Percentiles rank a stretch among this genome's conserved stretches.
These are phyloP conservation scores for Coemansia asiatica DNA, from an alignment of 192 early-diverging fungal species.

Conservation along the genomic window DNA sequence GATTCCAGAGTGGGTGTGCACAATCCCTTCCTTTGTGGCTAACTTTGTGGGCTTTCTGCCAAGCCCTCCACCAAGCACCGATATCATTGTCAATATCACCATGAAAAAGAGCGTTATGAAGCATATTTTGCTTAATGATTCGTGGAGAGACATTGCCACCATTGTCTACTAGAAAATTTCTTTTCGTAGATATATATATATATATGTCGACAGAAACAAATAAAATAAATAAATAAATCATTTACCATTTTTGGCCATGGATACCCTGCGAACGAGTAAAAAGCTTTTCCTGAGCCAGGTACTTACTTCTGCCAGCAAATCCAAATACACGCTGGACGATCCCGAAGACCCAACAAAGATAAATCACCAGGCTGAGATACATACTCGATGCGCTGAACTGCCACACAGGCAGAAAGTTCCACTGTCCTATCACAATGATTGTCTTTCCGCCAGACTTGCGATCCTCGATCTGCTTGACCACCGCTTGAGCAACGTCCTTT, in stretches of 20 bases:
- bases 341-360: slow-evolving; percentile 9
- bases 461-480: slow-evolving; percentile 23
- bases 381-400: slow-evolving; percentile 2
- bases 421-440: slow-evolving; percentile 27
- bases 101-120: slow-evolving; percentile 38
- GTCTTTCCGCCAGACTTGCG: slow-evolving; percentile 24
- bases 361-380: background rate
- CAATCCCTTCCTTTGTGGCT: slow-evolving; percentile 43
- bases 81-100: slow-evolving; percentile 45
- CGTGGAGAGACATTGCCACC: slow-evolving; percentile 38
- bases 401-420: slow-evolving; percentile 30
- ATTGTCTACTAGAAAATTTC: slow-evolving; percentile 26
- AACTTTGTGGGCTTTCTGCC: slow-evolving; percentile 54
- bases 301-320: slow-evolving; percentile 11
- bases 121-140: slow-evolving; percentile 28
- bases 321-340: background rate
- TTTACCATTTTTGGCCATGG: background rate
- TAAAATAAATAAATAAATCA: background rate
- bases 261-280: background rate
- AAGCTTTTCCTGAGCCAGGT: slow-evolving; percentile 4
- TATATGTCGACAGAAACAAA: background rate
- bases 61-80: slow-evolving; percentile 35
- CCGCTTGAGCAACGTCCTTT: slow-evolving; percentile 32
- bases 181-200: too few relatives aligned
- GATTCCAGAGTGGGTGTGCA: slow-evolving; percentile 43